Evolutionary conservation across 371 early-diverging fungal genomes (phyloP), one percentile per base, ranked within the genome.

Genomic region (Syncephalastrum contaminatum): DNA sequence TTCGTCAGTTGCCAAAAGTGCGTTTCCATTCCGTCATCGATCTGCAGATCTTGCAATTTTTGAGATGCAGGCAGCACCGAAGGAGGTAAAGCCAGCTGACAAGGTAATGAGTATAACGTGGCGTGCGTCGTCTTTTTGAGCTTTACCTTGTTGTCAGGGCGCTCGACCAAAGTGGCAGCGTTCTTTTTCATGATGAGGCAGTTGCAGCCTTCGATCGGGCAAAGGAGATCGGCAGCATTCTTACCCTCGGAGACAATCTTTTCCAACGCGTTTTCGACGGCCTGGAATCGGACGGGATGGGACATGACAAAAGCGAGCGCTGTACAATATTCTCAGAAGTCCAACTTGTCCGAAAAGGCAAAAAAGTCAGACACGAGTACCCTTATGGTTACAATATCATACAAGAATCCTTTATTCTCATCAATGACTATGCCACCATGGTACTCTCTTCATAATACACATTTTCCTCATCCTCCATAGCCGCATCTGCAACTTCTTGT

Each of bases 1-100:
- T 62, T 46, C 13, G 36, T 36, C 40, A 64, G 88, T 48, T 54
- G 62, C 89, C 88, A 85, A 62, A 80, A 86, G 2, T 70, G 67
- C 1, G 55, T 58, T 16, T 68, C 60, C 10, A 53, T 49, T 19
- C 48, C 59, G 18, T 58, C 48, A 7, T 59, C 56, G 2, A 19
- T 21, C 36, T 42, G 36, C 19, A 46, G 36, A 44, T 30, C 24
- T 39, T 52, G 54, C 21, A 42, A 58, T 21, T 48, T 43, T 58
- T 43, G 48, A 45, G 30, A 30, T 18, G 53, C 58, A 20, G 67
- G 61, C 41, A 72, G 55, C 16, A 57, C 44, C 4, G 62, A 48
- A 18, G 60, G 60, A 13, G 74, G 70, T 18, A 72, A 51, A 5
- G 64, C 21, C 14, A 71, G 59, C 69, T 67, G 48, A 47, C 20